Base-by-base conservation (phyloP, 2,329 filamentous ascomycete species). In the Pseudogymnoascus sp. region DNA sequence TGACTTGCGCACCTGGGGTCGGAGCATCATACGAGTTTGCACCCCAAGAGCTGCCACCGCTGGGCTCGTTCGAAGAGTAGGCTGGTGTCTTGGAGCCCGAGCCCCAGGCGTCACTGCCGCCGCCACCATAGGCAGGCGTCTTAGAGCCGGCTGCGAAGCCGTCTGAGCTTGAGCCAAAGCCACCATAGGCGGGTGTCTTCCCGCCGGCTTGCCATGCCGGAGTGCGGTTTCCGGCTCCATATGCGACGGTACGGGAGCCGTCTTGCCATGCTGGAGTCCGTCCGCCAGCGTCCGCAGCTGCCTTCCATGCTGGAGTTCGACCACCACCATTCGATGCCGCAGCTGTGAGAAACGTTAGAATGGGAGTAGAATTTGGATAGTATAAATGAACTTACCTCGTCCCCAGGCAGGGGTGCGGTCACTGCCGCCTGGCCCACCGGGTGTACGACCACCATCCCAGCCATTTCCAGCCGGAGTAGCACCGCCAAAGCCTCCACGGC, bases 401-500 rank as follows among this genome's bases (percentile, higher is more conserved):
- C 86, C 87, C 88, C 89, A 92, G 11, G 88, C 87, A 28, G 89
- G 89, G n/a, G 89, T 90, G 61, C 88, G 81, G 30, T 88, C 87
- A 5, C 82, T 81, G 60, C 82, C 81, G 16, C 75, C 76, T 43
- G 78, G 75, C 11, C 81, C 82, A 70, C 86, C 81, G 2, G 87
- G 90, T 36, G 88, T 93, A 63, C 87, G 86, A 38, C 57, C 57
- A 67, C 83, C 79, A 64, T 85, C 80, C 84, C 87, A 89, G 63
- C 83, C 78, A 63, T 73, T 74, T 64, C 75, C 79, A 67, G 69
- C 77, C 72, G 68, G 75, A 70, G 68, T 75, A 67, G 71, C 72
- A 73, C 76, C 78, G 65, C 77, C 79, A 64, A 74, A 80, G 38
- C 76, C 80, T 67, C 70, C 79, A 59, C 77, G 72, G 16, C 76